Evolutionary conservation across 371 early-diverging fungal genomes (phyloP).

Genomic region (Circinella minor): DNA sequence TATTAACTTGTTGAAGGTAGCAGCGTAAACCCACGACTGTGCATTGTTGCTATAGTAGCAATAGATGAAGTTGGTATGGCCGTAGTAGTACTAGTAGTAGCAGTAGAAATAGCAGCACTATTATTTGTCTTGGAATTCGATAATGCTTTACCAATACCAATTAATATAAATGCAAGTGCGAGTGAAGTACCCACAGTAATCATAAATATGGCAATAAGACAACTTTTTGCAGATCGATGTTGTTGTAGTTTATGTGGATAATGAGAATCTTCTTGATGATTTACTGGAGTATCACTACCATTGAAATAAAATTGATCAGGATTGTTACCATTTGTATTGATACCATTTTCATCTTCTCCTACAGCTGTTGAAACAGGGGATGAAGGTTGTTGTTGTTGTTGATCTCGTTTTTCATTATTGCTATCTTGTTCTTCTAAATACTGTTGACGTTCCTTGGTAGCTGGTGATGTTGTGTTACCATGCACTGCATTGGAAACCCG

Average conservation of each 20-base stretch:
- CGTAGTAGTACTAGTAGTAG: background rate
- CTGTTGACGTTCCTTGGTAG: background rate
- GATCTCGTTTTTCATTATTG: background rate
- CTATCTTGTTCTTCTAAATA: background rate
- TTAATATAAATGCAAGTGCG: slow-evolving; percentile 21
- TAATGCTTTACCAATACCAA: slow-evolving; percentile 25
- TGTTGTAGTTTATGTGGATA: background rate
- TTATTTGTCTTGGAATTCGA: background rate
- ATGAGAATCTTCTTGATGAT: background rate
- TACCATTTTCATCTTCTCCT: slow-evolving; percentile 4
- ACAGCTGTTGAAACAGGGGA: slow-evolving; percentile 7
- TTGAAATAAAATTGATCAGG: slow-evolving; percentile 2
- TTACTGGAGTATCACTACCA: background rate
- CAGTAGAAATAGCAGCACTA: background rate
- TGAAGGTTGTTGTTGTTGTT: background rate
- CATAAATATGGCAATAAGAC: slow-evolving; percentile 19
- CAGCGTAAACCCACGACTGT: no score
- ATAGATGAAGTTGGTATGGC: background rate
- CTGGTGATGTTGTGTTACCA: slow-evolving; percentile 2
- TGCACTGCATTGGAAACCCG: slow-evolving; percentile 9
- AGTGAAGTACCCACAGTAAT: slow-evolving; percentile 18
- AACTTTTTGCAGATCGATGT: slow-evolving; percentile 7
- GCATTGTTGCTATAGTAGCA: no score
- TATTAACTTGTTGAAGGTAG: no score
- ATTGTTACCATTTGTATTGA: background rate